Evolutionary conservation across 257 asterid species (phyloP), one percentile per base, ranked within the genome.

Genomic region (Jaltomata sinuosa): DNA sequence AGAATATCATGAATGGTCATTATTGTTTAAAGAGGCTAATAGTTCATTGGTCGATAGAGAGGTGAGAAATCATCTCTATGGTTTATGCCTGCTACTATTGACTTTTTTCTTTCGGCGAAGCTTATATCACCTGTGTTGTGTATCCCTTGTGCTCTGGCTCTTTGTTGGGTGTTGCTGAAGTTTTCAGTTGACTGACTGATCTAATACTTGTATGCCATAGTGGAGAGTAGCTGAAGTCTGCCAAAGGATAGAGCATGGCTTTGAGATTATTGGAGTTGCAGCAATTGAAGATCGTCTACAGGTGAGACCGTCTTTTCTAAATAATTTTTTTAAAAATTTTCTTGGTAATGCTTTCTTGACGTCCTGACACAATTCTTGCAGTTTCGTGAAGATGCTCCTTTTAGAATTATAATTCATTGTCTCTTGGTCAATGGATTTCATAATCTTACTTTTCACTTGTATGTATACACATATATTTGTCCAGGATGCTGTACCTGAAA

Each of bases 201-300:
- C 82, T 29, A 27, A 77, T 77, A 16, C 27, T 77, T 77, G 62
- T 27, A 32, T 77, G 62, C 82, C 3, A 82, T 85, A 97, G 99
- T 94, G 99, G 98, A 93, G 96, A 88, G 97, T 97, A 67, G 97
- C 98, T 80, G 99, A 97, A 91, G 98, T 93, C 88, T 97, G 98
- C 89, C 97, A 97, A 89, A 92, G 96, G 85, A 84, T 97, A 87
- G 99, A 97, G 92, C 97, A 87, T 82, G 94, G 89, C 88, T 85
- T 97, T 52, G 97, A 95, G 88, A 88, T 97, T 88, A 96, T 97
- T 85, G 99, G 99, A 83, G 96, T 95, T 85, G 99, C 98, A 87
- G 99, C 99, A 78, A 97, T 95, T 80, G 99, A 97, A 91, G 99
- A 97, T 86, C 97, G 98, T 61, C 90, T 97, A 31, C 99, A 97